Conservation (phyloP, 306 rosid species). For the Vicia villosa region DNA sequence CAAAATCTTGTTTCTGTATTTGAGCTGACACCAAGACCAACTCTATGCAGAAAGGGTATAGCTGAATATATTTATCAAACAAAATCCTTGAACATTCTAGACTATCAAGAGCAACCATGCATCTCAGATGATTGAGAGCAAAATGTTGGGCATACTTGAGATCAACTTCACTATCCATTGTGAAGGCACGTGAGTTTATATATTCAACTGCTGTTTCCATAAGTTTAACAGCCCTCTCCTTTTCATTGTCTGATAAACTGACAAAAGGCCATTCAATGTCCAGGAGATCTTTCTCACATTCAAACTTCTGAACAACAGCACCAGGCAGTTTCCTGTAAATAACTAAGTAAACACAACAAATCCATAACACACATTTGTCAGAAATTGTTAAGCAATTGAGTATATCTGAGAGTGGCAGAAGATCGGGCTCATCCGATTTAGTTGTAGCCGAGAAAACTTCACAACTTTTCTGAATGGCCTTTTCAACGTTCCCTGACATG, state of each 20-base stretch:
- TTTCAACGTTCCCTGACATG: slow-evolving; percentile 84
- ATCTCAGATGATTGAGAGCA: slow-evolving; percentile 79
- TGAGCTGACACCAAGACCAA: slow-evolving; percentile 61
- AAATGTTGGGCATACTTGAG: slow-evolving; percentile 64
- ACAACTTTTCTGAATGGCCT: slow-evolving; percentile 65
- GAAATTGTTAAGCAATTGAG: slow-evolving; percentile 72
- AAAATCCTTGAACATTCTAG: slow-evolving; percentile 51
- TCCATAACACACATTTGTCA: slow-evolving; percentile 95
- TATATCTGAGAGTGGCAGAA: slow-evolving; percentile 58
- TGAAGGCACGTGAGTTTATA: slow-evolving; percentile 50
- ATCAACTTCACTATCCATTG: slow-evolving; percentile 51
- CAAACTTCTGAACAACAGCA: slow-evolving; percentile 71
- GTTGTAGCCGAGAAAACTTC: slow-evolving; percentile 48
- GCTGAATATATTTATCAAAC: slow-evolving; percentile 66
- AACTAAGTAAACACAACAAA: slow-evolving; percentile 90
- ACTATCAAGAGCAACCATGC: slow-evolving; percentile 69
- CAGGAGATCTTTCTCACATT: slow-evolving; percentile 75
- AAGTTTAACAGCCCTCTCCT: slow-evolving; percentile 64
- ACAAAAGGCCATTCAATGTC: slow-evolving; percentile 79
- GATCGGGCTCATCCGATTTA: slow-evolving; percentile 55
- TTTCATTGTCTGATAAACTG: slow-evolving; percentile 56
- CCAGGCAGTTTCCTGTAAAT: slow-evolving; percentile 90
- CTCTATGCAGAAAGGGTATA: slow-evolving; percentile 79
- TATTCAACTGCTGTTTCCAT: slow-evolving; percentile 66
- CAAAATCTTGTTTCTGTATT: slow-evolving; percentile 45